A percentile compares a stretch with the other conserved stretches of the same genome.
Evolutionary conservation across 805 yeast species (phyloP).

Genomic region (Wickerhamiella cacticola): DNA sequence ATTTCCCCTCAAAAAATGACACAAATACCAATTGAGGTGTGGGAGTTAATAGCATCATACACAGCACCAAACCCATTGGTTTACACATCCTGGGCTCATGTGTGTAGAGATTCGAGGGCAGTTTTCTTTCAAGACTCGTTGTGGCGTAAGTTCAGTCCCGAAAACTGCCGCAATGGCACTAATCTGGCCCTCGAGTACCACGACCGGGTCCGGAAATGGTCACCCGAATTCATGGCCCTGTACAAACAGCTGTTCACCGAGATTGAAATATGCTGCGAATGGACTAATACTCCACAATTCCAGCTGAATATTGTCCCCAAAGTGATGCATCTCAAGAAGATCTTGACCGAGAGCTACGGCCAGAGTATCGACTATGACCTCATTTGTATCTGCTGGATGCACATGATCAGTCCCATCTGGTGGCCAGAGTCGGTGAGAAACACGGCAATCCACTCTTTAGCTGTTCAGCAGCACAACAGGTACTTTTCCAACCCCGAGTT

Average conservation of each 20-base stretch:
- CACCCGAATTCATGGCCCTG: not conserved
- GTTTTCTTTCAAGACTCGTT: not conserved
- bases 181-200: not conserved
- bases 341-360: no score
- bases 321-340: not conserved
- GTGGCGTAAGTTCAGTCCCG: not conserved
- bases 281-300: not conserved
- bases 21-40: not conserved
- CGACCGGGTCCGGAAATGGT: not conserved
- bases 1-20: no score
- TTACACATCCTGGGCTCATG: slow-evolving; percentile 3
- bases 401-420: not conserved
- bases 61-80: not conserved
- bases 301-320: not conserved
- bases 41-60: not conserved
- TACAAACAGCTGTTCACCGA: not conserved
- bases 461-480: not conserved
- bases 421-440: not conserved
- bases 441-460: not conserved
- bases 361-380: not conserved
- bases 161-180: not conserved
- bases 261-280: not conserved
- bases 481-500: not conserved
- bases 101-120: not conserved
- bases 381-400: not conserved